A percentile compares a stretch with the other conserved stretches of the same genome.
phyloP scores from a whole-genome alignment of 305 asterid species.

The Lippia alba region DNA sequence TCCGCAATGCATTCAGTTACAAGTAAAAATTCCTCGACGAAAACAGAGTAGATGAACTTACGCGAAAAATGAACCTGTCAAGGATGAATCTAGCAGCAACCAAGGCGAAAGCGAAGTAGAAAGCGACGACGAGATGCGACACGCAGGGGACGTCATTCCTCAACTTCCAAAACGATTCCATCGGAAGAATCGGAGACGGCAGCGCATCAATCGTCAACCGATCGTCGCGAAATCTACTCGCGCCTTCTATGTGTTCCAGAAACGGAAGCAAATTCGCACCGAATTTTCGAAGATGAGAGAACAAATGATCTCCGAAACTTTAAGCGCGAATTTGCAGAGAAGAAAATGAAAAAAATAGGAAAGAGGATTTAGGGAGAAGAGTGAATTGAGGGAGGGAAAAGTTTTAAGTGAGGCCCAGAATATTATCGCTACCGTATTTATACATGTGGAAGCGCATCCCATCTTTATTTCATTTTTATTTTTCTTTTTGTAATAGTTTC shows the following conservation, averaged over 20 bases:
- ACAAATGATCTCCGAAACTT: conserved; percentile 14
- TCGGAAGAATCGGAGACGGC: conserved; percentile 33
- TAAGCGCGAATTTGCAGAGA: conserved; percentile 21
- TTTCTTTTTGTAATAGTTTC: no score
- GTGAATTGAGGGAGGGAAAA: conserved; percentile 32
- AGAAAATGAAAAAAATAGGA: neutral
- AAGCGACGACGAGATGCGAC: conserved; percentile 51
- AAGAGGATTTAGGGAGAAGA: conserved; percentile 35
- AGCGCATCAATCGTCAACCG: conserved; percentile 27
- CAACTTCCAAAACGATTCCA: conserved; percentile 55
- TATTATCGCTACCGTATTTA: no score
- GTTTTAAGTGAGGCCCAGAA: no score
- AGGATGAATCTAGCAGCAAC: conserved; percentile 55
- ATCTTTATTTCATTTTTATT: no score
- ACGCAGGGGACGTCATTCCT: conserved; percentile 50
- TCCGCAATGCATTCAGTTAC: conserved; percentile 11
- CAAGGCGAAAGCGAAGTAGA: conserved; percentile 49
- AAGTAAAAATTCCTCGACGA: neutral
- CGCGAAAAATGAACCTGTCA: conserved; percentile 56
- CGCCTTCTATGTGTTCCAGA: neutral
- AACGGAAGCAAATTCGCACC: conserved; percentile 10
- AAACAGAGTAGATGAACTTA: conserved; percentile 30
- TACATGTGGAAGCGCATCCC: no score
- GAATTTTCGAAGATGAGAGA: conserved; percentile 1
- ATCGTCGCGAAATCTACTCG: conserved; percentile 22